Percentiles rank a stretch among this genome's conserved stretches.
Conservation (phyloP, 768 basidiomycete genomes). For the Ramaria rubella region DNA sequence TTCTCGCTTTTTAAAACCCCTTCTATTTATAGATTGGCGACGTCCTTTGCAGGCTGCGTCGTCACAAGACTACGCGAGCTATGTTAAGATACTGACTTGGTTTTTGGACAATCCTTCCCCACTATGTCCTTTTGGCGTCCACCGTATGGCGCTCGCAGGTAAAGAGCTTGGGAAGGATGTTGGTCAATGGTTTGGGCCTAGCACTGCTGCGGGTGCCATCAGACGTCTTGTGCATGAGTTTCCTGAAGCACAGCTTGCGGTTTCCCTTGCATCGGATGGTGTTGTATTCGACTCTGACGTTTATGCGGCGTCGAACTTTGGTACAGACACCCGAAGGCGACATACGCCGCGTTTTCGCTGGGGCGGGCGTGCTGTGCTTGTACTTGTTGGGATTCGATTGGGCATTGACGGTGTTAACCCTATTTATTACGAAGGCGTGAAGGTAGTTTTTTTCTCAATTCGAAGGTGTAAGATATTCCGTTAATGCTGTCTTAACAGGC, state of each 20-base stretch:
- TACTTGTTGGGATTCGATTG: conserved; percentile 79
- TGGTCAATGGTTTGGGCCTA: conserved; percentile 97
- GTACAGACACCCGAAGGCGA: conserved; percentile 4
- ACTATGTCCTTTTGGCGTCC: conserved; percentile 86
- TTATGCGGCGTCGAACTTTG: conserved; percentile 57
- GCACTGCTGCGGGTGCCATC: conserved; percentile 94
- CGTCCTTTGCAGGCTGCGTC: conserved; percentile 55
- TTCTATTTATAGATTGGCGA: conserved; percentile 66
- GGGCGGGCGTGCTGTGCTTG: conserved; percentile 80
- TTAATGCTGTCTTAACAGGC: conserved; percentile 36
- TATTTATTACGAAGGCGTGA: conserved; percentile 83
- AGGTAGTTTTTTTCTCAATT: conserved; percentile 35
- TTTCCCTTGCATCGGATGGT: conserved; percentile 77
- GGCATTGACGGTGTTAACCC: conserved; percentile 94
- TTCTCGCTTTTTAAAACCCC: not conserved
- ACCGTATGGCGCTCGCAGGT: conserved; percentile 91
- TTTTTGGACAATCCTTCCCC: conserved; percentile 87
- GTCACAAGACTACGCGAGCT: conserved; percentile 69
- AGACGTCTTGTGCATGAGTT: conserved; percentile 78
- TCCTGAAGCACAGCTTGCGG: conserved; percentile 73
- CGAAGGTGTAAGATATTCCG: not conserved
- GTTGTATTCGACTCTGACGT: conserved; percentile 83
- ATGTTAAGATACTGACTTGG: conserved; percentile 90
- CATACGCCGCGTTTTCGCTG: conserved; percentile 35
- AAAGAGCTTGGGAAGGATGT: conserved; percentile 93